Evolutionary conservation across 805 yeast species (phyloP), one percentile per base, ranked within the genome.

Genomic region (Candida krabiensis): DNA sequence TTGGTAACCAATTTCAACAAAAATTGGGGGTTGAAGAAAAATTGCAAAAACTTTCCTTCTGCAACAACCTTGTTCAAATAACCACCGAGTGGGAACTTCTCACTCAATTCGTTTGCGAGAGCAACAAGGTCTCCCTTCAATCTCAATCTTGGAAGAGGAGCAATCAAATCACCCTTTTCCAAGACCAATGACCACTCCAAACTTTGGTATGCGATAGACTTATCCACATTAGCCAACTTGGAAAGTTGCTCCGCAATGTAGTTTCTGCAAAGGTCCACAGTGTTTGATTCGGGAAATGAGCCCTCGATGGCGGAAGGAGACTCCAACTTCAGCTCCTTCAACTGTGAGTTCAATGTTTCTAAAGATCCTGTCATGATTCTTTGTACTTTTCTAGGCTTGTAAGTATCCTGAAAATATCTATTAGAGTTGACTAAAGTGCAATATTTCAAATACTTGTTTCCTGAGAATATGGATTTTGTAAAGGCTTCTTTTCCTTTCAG

Each of bases 11-110:
- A 66, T 46, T 80, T 73, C 62, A 74, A 79, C 47, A 93, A 70
- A 33, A 85, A 69, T 49, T 72, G 64, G 35, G 86, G 80, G 47
- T 79, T 70, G 66, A 87, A 85, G 69, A 77, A 87, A 63, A 93
- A 91, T 66, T 93, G 97, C 58, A 93, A 70, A 58, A 93, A 93
- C 38, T 89, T 86, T 43, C 97, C 97, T 60, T 84, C 84, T 21
- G 95, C 85, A 50, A 73, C 79, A 51, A 88, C 95, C 47, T 77
- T 77, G 16, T 71, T 66, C 50, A 93, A 66, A 58, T 71, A 85
- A 29, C 79, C 76, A 26, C 86, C 89, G 45, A 75, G 74, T 47
- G 89, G 85, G 67, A 91, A 86, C 43, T 77, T 73, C 40, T 64
- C 75, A 21, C 95, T 85, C 85, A 96, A 83, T 56, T 89, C 86